Percentiles rank a stretch among this genome's conserved stretches.
Evolutionary conservation across 2,329 filamentous ascomycete species (phyloP).

Genomic region (Atkinsonella hypoxylon): DNA sequence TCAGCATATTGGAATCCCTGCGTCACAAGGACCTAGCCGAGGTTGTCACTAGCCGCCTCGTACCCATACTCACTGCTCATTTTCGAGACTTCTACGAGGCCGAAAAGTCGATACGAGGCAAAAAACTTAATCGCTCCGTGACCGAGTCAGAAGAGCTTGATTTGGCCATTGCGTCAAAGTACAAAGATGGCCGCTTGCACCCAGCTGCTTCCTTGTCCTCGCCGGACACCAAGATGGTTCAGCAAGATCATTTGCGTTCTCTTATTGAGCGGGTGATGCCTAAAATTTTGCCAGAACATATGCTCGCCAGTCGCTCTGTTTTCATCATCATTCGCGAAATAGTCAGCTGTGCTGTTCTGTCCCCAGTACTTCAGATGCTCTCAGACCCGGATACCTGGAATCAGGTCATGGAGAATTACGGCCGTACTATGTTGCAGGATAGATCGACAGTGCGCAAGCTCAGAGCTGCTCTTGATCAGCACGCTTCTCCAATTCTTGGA

Average conservation of each 20-base stretch:
- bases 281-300: conserved; percentile 56
- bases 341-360: conserved; percentile 81
- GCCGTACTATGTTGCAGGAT: conserved; percentile 81
- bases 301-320: conserved; percentile 71
- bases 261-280: conserved; percentile 64
- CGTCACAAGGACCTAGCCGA: conserved; percentile 73
- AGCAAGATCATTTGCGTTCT: conserved; percentile 79
- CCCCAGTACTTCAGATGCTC: conserved; percentile 66
- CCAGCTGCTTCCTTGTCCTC: conserved; percentile 72
- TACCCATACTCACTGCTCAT: conserved; percentile 81
- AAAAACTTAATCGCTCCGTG: conserved; percentile 75
- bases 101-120: conserved; percentile 74
- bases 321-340: conserved; percentile 76
- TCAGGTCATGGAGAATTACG: conserved; percentile 82
- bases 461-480: conserved; percentile 82
- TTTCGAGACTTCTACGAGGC: conserved; percentile 85
- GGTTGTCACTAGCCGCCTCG: conserved; percentile 65
- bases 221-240: conserved; percentile 70
- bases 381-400: conserved; percentile 97
- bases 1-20: conserved; percentile 59
- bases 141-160: conserved; percentile 96
- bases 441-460: conserved; percentile 89
- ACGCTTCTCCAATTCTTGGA: conserved; percentile 71
- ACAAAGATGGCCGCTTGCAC: conserved; percentile 78
- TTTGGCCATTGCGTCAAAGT: conserved; percentile 89